Evolutionary conservation across 1,284 basidiomycete genomes (phyloP), one percentile per base, ranked within the genome.

Genomic region (Microstroma glucosiphilum): DNA sequence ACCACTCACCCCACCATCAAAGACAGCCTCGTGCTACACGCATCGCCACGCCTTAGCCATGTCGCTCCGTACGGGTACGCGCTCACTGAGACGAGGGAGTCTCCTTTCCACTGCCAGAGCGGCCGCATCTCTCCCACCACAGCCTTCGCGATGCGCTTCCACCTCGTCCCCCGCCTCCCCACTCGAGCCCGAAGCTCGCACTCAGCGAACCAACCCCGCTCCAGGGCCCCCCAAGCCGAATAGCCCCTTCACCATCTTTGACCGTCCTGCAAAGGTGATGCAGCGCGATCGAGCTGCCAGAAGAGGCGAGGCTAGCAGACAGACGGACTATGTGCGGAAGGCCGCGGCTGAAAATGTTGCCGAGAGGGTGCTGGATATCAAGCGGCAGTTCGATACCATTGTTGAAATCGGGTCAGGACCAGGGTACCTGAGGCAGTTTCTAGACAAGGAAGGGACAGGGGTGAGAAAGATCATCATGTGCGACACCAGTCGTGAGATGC

Each of bases 351-450:
- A 93, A 71, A 85, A 89, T 68, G 84, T 98, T 83, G 86, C 91
- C 74, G 94, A 98, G 76, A 84, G 94, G 54, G 85, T 97, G 68
- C 80, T 90, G 82, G 94, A 98, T 79, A 89, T 98, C 68, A 93
- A 91, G 81, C 85, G 88, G 46, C 87, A 86, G 48, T 96, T 93
- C 71, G 82, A 84, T 55, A 84, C 86, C 1, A 83, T 98, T 21
- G 82, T 98, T 15, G 96, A 98, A 80, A 82, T 97, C 23, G 91
- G 92, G 1, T 87, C 91, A n/a, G 93, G 94, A n/a, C 84, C 94
- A 1, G 94, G 94, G 1, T 91, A 93, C 80, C 87, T 98, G 69
- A 86, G 91, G 0, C 91, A 89, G 76, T 82, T 93, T 40, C 77
- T 98, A 40, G 90, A 92, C 72, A 80, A 83, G 3, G 82, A 87